Evolutionary conservation across 2,329 filamentous ascomycete genomes (phyloP).

Genomic region (Sporothrix euskadiensis): DNA sequence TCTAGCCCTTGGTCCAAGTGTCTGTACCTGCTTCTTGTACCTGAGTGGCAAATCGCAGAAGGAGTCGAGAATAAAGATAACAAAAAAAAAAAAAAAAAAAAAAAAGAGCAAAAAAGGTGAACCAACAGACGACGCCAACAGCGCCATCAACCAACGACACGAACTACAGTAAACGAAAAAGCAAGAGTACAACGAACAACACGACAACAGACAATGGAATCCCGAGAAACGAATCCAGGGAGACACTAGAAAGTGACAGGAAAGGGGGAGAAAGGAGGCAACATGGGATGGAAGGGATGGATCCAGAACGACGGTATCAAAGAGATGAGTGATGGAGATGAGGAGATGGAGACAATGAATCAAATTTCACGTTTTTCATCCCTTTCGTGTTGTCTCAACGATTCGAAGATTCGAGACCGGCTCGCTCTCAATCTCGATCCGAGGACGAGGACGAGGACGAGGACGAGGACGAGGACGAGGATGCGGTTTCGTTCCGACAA

Average conservation of each 20-base stretch:
- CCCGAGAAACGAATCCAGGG: neutral
- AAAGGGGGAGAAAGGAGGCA: neutral
- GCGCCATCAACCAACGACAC: neutral
- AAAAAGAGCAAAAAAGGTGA: neutral
- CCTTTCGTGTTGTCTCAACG: constrained; percentile 6
- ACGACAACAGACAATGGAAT: neutral
- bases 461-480: neutral
- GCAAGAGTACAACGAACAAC: neutral
- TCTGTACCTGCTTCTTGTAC: constrained; percentile 23
- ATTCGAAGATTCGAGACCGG: neutral
- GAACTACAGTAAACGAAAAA: neutral
- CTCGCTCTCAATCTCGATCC: neutral
- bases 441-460: neutral
- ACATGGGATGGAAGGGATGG: neutral
- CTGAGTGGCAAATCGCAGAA: constrained; percentile 9
- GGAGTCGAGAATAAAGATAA: neutral
- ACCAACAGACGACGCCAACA: neutral
- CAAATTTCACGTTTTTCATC: neutral
- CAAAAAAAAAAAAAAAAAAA: too few relatives aligned
- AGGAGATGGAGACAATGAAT: neutral
- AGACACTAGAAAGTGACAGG: neutral
- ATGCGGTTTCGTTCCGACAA: neutral
- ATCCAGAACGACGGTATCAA: neutral
- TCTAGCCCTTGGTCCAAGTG: neutral
- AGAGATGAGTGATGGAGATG: neutral